Percentiles rank a stretch among this genome's conserved stretches.
Evolutionary conservation across 2,329 filamentous ascomycete species (phyloP).

Genomic region (Scleromitrula shiraiana): DNA sequence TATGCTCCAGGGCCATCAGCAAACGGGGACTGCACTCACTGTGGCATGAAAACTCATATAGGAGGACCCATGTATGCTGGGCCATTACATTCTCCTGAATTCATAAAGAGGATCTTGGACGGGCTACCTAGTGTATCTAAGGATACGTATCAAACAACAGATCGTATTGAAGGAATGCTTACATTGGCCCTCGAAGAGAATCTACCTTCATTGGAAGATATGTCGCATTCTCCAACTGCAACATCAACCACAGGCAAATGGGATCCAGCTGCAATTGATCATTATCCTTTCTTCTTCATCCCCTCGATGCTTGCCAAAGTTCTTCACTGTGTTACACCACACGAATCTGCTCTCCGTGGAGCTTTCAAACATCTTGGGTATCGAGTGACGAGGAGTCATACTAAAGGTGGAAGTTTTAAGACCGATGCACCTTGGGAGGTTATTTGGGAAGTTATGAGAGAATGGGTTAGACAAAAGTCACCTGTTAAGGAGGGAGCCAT

Average conservation of each 20-base stretch:
- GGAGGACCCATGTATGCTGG: slow-evolving; percentile 94
- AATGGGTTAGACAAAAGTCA: slow-evolving; percentile 76
- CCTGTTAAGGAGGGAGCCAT: slow-evolving; percentile 69
- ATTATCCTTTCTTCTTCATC: slow-evolving; percentile 79
- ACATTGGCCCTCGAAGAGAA: slow-evolving; percentile 76
- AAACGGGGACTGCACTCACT: slow-evolving; percentile 67
- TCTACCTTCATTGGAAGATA: slow-evolving; percentile 16
- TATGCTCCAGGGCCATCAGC: slow-evolving; percentile 64
- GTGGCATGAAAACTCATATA: slow-evolving; percentile 77
- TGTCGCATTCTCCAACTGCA: slow-evolving; percentile 26
- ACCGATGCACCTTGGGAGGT: slow-evolving; percentile 87
- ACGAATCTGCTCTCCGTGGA: slow-evolving; percentile 71
- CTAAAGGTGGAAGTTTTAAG: slow-evolving; percentile 82
- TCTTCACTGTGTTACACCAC: slow-evolving; percentile 70
- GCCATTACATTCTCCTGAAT: slow-evolving; percentile 74
- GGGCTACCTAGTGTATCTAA: slow-evolving; percentile 60
- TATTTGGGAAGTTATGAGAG: slow-evolving; percentile 88
- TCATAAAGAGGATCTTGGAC: slow-evolving; percentile 71
- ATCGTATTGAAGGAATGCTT: slow-evolving; percentile 85
- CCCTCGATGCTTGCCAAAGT: slow-evolving; percentile 67
- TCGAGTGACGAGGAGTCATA: slow-evolving; percentile 75
- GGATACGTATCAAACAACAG: slow-evolving; percentile 68
- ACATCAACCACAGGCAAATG: slow-evolving; percentile 36
- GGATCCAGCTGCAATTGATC: slow-evolving; percentile 59
- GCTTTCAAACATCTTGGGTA: slow-evolving; percentile 78